Evolutionary conservation across 108 stramenopile species (phyloP).

Genomic region (Fragilariopsis cylindrus): DNA sequence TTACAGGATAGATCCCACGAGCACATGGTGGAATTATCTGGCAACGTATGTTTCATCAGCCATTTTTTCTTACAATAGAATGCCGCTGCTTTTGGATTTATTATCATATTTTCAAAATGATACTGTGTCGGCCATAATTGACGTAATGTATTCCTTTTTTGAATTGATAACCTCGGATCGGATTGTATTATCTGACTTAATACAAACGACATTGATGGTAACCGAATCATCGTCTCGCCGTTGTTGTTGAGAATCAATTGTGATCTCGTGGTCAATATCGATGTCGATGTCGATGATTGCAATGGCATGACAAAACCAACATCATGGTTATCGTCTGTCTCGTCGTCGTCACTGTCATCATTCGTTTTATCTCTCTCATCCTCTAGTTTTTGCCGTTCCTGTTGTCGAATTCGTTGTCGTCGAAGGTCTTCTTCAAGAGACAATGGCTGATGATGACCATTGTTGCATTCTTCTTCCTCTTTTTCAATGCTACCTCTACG

Average conservation of each 20-base stretch:
- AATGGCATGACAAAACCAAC: neutral
- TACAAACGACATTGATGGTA: neutral
- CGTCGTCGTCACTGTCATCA: neutral
- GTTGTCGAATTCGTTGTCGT: slow-evolving; percentile 28
- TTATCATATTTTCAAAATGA: slow-evolving; percentile 16
- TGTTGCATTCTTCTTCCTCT: too few relatives aligned
- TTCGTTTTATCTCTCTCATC: slow-evolving; percentile 1
- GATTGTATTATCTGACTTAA: slow-evolving; percentile 3
- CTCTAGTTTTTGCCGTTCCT: slow-evolving; percentile 20
- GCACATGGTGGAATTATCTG: slow-evolving; percentile 8
- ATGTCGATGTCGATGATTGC: neutral
- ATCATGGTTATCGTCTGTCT: neutral
- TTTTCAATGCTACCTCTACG: too few relatives aligned
- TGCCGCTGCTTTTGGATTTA: slow-evolving; percentile 16
- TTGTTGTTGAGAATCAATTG: too few relatives aligned
- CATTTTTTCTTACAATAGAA: slow-evolving; percentile 26
- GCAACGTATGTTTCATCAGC: slow-evolving; percentile 16
- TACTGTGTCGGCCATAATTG: slow-evolving; percentile 18
- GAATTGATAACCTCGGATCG: slow-evolving; percentile 1
- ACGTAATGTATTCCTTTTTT: neutral
- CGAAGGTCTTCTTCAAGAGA: slow-evolving; percentile 37
- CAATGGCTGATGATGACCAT: neutral
- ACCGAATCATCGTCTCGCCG: neutral
- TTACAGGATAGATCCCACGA: slow-evolving; percentile 33
- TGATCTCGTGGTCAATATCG: neutral